Base-by-base conservation (phyloP, 2,329 filamentous ascomycete genomes). In the Neoarthrinium moseri region DNA sequence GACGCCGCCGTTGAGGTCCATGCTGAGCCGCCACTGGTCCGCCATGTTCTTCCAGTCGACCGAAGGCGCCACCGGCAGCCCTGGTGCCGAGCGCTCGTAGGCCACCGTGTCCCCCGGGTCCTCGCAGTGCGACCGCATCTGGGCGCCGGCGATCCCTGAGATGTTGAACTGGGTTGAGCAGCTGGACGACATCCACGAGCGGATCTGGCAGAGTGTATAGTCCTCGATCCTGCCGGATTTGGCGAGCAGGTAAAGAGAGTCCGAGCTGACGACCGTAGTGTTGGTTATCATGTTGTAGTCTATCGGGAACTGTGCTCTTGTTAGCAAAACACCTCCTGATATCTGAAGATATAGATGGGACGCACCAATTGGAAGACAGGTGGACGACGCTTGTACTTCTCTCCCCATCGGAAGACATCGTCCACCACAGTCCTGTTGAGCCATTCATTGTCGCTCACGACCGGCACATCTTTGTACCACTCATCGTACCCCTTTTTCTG, bases 211-310 rank as follows among this genome's bases (percentile, higher is more conserved):
- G 1, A 94, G 65, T 0, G 83, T 81, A 57, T 85, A 91, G 23
- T 80, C 71, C 0, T 56, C 60, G 6, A 63, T 60, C 2, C 15
- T 24, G 0, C 55, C 46, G 6, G 54, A 60, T 46, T 84, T 82
- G 2, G 74, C 80, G 1, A 94, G 71, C 0, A 91, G 52, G 57
- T 91, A 91, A 2, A 91, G 72, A 0, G 83, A 70, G 42, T 82
- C 73, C 2, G 72, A 45, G 24, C 24, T 38, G 35, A 58, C 68
- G 4, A 57, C 67, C 2, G 73, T 73, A 2, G 67, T 67, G 56
- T 87, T 87, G 33, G 77, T 66, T 5, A 89, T 63, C 0, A 87
- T 86, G 60, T 92, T 91, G 65, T 76, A 86, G 5, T 76, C 65
- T 1, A 67, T 61, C 0, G 88, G 88, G 21, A 65, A 76, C 73